Conservation (phyloP, 108 stramenopile species). For the Parietichytrium sp. region DNA sequence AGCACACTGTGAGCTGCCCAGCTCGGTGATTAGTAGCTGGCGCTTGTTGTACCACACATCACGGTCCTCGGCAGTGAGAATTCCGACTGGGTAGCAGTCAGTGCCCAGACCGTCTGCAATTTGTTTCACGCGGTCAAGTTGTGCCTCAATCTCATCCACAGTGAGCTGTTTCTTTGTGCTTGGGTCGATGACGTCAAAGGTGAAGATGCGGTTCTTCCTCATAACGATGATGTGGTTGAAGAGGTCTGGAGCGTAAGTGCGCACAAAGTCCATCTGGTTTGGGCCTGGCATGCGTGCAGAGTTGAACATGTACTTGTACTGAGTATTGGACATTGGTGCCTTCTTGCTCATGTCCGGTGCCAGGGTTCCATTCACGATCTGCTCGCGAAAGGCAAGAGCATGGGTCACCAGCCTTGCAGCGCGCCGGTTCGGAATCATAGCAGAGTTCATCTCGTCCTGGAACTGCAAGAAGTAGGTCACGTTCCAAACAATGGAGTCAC, state of each 20-base stretch:
- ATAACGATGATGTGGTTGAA: conserved; percentile 54
- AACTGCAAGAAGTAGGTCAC: conserved; percentile 53
- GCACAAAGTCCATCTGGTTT: conserved; percentile 44
- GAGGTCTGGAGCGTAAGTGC: conserved; percentile 46
- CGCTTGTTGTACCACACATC: conserved; percentile 49
- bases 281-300: conserved; percentile 47
- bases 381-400: conserved; percentile 48
- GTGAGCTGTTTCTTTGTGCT: conserved; percentile 36
- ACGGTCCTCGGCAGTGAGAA: conserved; percentile 49
- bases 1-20: not conserved
- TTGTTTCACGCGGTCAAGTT: conserved; percentile 47
- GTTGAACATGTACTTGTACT: conserved; percentile 59
- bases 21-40: conserved; percentile 47
- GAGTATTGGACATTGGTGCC: conserved; percentile 51
- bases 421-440: conserved; percentile 16
- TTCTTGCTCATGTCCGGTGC: conserved; percentile 52
- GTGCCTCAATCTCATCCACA: conserved; percentile 43
- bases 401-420: conserved; percentile 45
- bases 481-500: conserved; percentile 50
- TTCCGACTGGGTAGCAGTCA: conserved; percentile 42
- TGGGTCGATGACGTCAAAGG: conserved; percentile 50
- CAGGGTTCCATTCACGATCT: conserved; percentile 44
- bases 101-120: conserved; percentile 36
- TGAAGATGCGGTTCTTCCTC: conserved; percentile 52
- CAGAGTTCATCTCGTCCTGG: conserved; percentile 33